Base-by-base conservation (phyloP, 495 filamentous ascomycete species). In the Penicillium diatomitis region DNA sequence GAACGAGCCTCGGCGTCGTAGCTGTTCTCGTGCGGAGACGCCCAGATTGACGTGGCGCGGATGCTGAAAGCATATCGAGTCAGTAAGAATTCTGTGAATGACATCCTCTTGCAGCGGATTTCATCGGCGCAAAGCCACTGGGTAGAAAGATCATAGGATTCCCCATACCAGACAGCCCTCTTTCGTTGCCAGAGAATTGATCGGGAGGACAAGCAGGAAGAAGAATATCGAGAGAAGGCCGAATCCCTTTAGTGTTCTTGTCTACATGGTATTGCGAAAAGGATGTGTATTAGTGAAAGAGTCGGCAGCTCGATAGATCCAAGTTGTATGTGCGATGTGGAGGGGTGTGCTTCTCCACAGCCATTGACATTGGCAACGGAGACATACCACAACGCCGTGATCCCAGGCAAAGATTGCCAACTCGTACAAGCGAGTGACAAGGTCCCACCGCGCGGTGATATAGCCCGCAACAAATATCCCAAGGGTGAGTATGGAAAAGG, bases 401-500 rank as follows among this genome's bases (percentile, higher is more conserved):
- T 95, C 87, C 90, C 89, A 95, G 55, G 94, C 92, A 66, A 96
- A 99, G 46, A 92, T 87, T 46, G 88, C 87, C 58, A 99, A 78
- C 68, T 97, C 90, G 83, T 95, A 91, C 47, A 96, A 78, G 54
- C 89, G 84, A 48, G 89, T 95, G 54, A 96, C 90, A 46, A 99
- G 82, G 68, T 96, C 90, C 89, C 90, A 97, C 74, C 94, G 84
- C 60, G 92, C 92, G 69, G 94, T 96, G 65, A 88, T 96, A 76
- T 99, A 99, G 69, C 92, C 92, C 70, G 92, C 91, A 76, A 97
- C 83, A 73, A 99, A 99, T 76, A 99, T 95, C 65, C 85, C 89
- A 71, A 94, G 82, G 49, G 89, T 90, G 69, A 95, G 78, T 65
- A 88, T 73, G 57, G 90, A 95, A 72, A 96, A 95, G 65, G 89